Evolutionary conservation across 2,329 filamentous ascomycete species (phyloP), one percentile per base, ranked within the genome.

Genomic region (Clonostachys rosea): DNA sequence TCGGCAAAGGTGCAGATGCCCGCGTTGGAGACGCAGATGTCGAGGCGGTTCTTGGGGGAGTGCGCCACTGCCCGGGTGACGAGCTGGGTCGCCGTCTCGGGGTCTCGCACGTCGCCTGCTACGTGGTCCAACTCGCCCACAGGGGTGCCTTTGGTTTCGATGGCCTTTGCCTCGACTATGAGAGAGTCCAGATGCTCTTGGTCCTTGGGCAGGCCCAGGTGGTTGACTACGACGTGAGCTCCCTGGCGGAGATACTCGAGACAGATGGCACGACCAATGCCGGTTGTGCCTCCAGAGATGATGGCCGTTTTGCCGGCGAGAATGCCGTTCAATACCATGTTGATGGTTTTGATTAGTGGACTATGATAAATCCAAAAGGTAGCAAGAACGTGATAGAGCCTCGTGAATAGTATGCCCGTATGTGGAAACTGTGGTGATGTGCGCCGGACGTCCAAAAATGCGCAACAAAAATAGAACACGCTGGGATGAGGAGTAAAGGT

Each of bases 1-100:
- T 95, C 88, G 49, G 86, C 85, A 67, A 96, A 96, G 53, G 87
- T 79, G 73, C 90, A 96, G 49, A 96, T 79, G 7, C 91, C 91
- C 5, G 91, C 91, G 69, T 96, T 96, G 64, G 84, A 89, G 30
- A 96, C 87, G 65, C 92, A 92, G 7, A 95, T 73, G 66, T 90
- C 86, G 34, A 91, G 68, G 5, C 81, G 73, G 1, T 69, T 67
- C 5, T 69, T 61, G 13, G 42, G 34, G 5, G 69, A 69, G 49
- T 69, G 67, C 49, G 76, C 64, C 2, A 91, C 84, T 0, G 86
- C 84, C 53, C 76, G 74, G 12, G 71, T 68, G 6, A 96, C 84
- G 20, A 96, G 76, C 30, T 76, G 69, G 40, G 75, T 70, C 9
- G 87, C 88, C 1, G 89, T 91, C 50, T 83, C 78, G 0, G 87